Evolutionary conservation across 2,329 filamentous ascomycete species (phyloP).

Genomic region (Xylariaceae sp.): DNA sequence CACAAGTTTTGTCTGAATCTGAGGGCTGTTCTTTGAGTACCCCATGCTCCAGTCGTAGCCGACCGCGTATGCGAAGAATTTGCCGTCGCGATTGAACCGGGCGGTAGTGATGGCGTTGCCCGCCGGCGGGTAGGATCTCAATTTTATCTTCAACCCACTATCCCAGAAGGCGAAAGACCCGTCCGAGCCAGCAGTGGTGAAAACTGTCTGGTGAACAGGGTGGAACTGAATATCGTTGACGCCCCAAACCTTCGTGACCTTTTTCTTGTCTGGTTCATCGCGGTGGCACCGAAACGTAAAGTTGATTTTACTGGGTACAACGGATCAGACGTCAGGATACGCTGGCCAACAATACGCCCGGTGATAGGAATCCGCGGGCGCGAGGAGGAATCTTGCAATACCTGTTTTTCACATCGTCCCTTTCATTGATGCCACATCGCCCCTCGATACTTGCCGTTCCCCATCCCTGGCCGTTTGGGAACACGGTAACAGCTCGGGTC

Average conservation of each 20-base stretch:
- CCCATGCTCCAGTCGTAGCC: slow-evolving; percentile 77
- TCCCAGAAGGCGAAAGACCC: slow-evolving; percentile 58
- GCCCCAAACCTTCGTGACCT: slow-evolving; percentile 34
- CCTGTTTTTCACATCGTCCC: slow-evolving; percentile 27
- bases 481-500: slow-evolving; percentile 32
- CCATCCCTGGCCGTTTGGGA: slow-evolving; percentile 35
- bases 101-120: slow-evolving; percentile 63
- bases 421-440: slow-evolving; percentile 27
- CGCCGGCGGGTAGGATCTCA: slow-evolving; percentile 57
- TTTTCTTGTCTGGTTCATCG: slow-evolving; percentile 1
- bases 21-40: slow-evolving; percentile 41
- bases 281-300: slow-evolving; percentile 42
- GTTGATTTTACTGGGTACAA: slow-evolving; percentile 11
- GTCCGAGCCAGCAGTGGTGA: slow-evolving; percentile 41
- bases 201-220: slow-evolving; percentile 26
- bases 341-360: neutral
- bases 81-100: slow-evolving; percentile 64
- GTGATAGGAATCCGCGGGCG: neutral
- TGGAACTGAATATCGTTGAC: slow-evolving; percentile 40
- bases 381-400: slow-evolving; percentile 15
- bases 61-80: slow-evolving; percentile 61
- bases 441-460: slow-evolving; percentile 38
- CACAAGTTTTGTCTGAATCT: slow-evolving; percentile 32
- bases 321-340: neutral
- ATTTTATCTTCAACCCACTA: slow-evolving; percentile 49